A percentile compares a stretch with the other conserved stretches of the same genome.
phyloP scores from a whole-genome alignment of 257 asterid genomes.

The Rubia yunnanensis region DNA sequence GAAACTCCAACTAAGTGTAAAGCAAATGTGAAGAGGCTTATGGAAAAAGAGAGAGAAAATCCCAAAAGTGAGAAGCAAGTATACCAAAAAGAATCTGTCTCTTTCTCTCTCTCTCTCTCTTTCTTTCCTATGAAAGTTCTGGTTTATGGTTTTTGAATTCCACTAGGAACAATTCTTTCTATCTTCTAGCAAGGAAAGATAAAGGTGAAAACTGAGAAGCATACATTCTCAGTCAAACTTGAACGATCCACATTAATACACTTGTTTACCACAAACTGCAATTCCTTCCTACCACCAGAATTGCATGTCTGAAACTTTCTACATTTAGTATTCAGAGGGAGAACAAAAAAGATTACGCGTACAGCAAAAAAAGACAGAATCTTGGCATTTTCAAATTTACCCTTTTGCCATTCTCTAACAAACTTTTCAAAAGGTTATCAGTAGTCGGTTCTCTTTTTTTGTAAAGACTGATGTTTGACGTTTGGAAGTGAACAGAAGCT shows the following conservation, averaged over 20 bases:
- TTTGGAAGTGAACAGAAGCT: constrained; percentile 6
- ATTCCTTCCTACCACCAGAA: not conserved
- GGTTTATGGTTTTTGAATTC: constrained; percentile 4
- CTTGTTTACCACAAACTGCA: constrained; percentile 5
- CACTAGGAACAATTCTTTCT: constrained; percentile 11
- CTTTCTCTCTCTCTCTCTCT: constrained; percentile 23
- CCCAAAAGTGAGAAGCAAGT: constrained; percentile 25
- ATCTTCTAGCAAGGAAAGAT: constrained; percentile 33
- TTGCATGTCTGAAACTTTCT: constrained; percentile 8
- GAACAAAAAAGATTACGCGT: not conserved
- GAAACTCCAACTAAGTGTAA: constrained; percentile 6
- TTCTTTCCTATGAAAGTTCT: constrained; percentile 17
- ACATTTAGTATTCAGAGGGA: not conserved
- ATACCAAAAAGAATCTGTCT: constrained; percentile 37
- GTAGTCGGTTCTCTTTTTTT: constrained; percentile 11
- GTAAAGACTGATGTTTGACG: constrained; percentile 10
- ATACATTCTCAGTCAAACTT: constrained; percentile 25
- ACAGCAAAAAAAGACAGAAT: not conserved
- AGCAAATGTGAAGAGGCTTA: constrained; percentile 31
- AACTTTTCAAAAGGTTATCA: constrained; percentile 15
- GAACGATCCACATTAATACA: constrained; percentile 7
- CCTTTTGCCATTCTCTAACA: not conserved
- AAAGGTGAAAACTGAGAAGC: constrained; percentile 55
- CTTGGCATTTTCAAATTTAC: not conserved
- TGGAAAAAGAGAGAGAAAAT: constrained; percentile 15